phyloP scores from a whole-genome alignment of 2,329 filamentous ascomycete species.

The Xylariales sp. region DNA sequence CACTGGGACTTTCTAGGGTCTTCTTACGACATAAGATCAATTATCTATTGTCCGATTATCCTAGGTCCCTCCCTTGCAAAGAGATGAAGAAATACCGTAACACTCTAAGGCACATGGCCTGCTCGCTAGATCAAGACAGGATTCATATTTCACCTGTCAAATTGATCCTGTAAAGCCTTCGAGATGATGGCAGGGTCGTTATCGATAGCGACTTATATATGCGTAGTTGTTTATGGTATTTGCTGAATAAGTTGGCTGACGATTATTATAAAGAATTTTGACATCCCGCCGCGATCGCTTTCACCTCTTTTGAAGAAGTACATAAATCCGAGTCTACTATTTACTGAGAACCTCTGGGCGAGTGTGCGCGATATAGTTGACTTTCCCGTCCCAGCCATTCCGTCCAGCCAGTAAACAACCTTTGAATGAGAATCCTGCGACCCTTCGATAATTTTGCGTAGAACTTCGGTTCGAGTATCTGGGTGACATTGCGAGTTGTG shows the following conservation, averaged over 20 bases:
- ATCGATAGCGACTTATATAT: constrained; percentile 26
- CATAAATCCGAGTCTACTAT: constrained; percentile 13
- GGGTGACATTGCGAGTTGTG: constrained; percentile 26
- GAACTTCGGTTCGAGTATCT: constrained; percentile 27
- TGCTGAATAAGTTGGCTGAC: constrained; percentile 25
- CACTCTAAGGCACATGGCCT: neutral
- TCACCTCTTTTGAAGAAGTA: constrained; percentile 42
- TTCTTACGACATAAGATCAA: too few species aligned
- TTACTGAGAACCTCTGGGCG: neutral
- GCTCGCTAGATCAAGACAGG: constrained; percentile 22
- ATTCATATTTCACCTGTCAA: constrained; percentile 32
- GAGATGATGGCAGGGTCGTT: constrained; percentile 22
- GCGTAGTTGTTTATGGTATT: constrained; percentile 22
- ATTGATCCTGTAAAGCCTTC: constrained; percentile 31
- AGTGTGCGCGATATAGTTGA: constrained; percentile 1
- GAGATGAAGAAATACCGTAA: neutral
- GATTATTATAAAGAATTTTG: constrained; percentile 36
- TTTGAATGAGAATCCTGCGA: neutral
- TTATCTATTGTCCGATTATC: neutral
- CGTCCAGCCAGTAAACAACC: constrained; percentile 2
- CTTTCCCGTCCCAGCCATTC: constrained; percentile 2
- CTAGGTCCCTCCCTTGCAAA: neutral
- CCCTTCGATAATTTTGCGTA: constrained; percentile 20
- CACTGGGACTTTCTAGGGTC: too few species aligned
- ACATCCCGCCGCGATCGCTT: constrained; percentile 29